A percentile compares a stretch with the other conserved stretches of the same genome.
Conservation (phyloP, 306 rosid genomes). For the cucumber (Cucumis sativus) region Cucumber_9930_V3 NC_026655.2:5484001-5484500, state of each 20-base stretch:
- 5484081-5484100: too few relatives aligned
- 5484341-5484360: constrained; percentile 95
- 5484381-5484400: constrained; percentile 84
- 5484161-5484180: constrained; percentile 98
- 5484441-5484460: constrained; percentile 69
- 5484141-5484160: constrained; percentile 81
- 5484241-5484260: constrained; percentile 43
- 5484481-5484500: too few relatives aligned
- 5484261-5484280: not conserved
- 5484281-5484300: not conserved
- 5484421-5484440: constrained; percentile 74
- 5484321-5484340: constrained; percentile 18
- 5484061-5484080: not conserved
- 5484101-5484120: constrained; percentile 33
- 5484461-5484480: constrained; percentile 52
- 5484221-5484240: constrained; percentile 98
- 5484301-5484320: not conserved
- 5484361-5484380: constrained; percentile 88
- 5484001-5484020: too few relatives aligned
- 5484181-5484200: constrained; percentile 79
- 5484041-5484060: constrained; percentile 4
- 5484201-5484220: constrained; percentile 79
- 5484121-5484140: constrained; percentile 80
- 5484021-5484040: not conserved
- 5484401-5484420: constrained; percentile 90